Conservation (phyloP, 2,329 filamentous ascomycete genomes). For the Camptophora hylomeconis region DNA sequence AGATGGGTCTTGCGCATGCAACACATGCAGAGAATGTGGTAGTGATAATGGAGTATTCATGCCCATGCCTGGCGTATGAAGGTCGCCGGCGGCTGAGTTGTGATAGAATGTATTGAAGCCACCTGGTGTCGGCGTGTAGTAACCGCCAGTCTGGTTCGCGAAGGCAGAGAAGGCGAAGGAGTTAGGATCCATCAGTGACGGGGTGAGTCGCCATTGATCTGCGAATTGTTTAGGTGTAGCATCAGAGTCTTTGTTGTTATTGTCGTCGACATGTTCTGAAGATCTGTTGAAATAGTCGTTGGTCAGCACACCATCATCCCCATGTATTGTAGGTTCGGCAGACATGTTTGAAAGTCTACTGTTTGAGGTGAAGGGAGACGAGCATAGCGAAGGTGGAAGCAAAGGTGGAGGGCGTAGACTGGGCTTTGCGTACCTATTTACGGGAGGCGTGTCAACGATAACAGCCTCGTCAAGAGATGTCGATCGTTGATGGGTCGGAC, state of each 20-base stretch:
- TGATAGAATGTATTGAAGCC: conserved; percentile 62
- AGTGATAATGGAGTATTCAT: conserved; percentile 72
- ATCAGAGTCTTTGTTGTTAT: conserved; percentile 60
- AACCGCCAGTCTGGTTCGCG: conserved; percentile 64
- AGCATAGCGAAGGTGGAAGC: conserved; percentile 4
- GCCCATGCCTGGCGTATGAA: conserved; percentile 68
- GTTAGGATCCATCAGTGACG: conserved; percentile 75
- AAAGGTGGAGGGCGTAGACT: conserved; percentile 4
- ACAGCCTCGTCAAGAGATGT: conserved; percentile 17
- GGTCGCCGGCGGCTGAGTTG: conserved; percentile 69
- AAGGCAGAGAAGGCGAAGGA: conserved; percentile 70
- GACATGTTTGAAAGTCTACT: conserved; percentile 2
- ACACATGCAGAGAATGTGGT: conserved; percentile 49
- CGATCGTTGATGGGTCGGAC: conserved; percentile 22
- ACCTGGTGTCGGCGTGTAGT: conserved; percentile 79
- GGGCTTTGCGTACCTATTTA: conserved; percentile 15
- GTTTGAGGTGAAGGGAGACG: conserved; percentile 5
- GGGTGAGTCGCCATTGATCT: conserved; percentile 78
- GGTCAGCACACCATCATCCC: conserved; percentile 4
- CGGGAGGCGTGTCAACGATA: conserved; percentile 13
- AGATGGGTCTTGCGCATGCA: conserved; percentile 46
- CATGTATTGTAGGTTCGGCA: not conserved
- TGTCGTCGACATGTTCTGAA: conserved; percentile 28
- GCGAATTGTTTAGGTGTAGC: conserved; percentile 67
- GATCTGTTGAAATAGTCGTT: conserved; percentile 21